Percentiles rank a stretch among this genome's conserved stretches.
Conservation (phyloP, 768 basidiomycete species). For the Suillus sp. region DNA sequence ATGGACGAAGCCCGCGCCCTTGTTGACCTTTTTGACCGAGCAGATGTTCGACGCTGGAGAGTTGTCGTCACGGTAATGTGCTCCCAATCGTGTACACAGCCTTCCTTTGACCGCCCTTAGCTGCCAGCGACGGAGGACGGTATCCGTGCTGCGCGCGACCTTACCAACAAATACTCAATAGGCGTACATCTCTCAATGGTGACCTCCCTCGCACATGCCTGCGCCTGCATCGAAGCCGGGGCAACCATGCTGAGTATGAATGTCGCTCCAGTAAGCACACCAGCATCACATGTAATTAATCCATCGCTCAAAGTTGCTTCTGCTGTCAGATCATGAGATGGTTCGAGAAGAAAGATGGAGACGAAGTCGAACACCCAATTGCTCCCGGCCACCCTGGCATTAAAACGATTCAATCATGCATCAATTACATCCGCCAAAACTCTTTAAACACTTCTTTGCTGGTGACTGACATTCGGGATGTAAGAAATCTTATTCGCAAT, state of each 20-base stretch:
- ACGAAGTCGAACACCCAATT: conserved; percentile 13
- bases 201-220: conserved; percentile 55
- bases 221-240: conserved; percentile 55
- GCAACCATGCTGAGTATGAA: conserved; percentile 51
- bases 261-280: conserved; percentile 47
- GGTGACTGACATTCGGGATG: conserved; percentile 45
- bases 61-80: conserved; percentile 50
- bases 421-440: conserved; percentile 45
- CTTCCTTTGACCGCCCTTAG: conserved; percentile 31
- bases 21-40: conserved; percentile 42
- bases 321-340: conserved; percentile 41
- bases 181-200: conserved; percentile 55
- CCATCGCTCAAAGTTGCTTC: conserved; percentile 7
- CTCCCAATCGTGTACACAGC: background rate
- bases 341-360: conserved; percentile 41
- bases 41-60: conserved; percentile 39
- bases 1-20: conserved; percentile 45
- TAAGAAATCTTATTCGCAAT: conserved; percentile 21
- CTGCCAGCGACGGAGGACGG: conserved; percentile 62
- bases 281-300: background rate
- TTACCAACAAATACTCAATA: conserved; percentile 43
- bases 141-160: conserved; percentile 45
- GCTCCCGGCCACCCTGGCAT: conserved; percentile 43
- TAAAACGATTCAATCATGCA: conserved; percentile 47
- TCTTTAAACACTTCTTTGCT: conserved; percentile 43